Conservation (phyloP, 768 basidiomycete species). For the Suillus alpinus region DNA sequence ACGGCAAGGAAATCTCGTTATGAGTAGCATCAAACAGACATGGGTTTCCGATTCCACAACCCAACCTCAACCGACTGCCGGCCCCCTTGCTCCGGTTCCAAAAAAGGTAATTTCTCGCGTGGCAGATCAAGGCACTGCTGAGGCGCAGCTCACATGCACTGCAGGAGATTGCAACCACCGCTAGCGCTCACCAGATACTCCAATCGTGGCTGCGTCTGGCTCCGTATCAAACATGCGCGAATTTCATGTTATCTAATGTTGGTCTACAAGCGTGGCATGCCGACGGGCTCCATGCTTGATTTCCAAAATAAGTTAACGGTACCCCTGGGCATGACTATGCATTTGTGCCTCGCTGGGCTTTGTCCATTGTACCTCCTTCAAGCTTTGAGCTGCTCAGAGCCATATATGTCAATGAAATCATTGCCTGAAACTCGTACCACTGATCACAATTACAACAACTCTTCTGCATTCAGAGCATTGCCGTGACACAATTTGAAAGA, state of each 20-base stretch:
- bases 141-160: slow-evolving; percentile 3
- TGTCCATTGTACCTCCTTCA: background rate
- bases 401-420: background rate
- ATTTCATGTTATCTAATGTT: background rate
- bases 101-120: slow-evolving; percentile 13
- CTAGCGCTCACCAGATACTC: background rate
- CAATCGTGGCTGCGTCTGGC: background rate
- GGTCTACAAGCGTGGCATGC: background rate
- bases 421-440: background rate
- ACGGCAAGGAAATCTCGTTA: slow-evolving; percentile 4
- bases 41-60: slow-evolving; percentile 13
- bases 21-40: slow-evolving; percentile 10
- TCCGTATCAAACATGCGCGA: background rate
- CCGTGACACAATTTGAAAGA: background rate
- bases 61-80: slow-evolving; percentile 3
- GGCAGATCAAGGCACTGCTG: slow-evolving; percentile 6
- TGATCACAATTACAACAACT: background rate
- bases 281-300: background rate
- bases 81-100: slow-evolving; percentile 12
- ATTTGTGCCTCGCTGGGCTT: slow-evolving; percentile 6
- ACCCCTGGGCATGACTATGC: slow-evolving; percentile 1
- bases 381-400: background rate
- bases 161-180: background rate
- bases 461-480: background rate
- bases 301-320: background rate